Evolutionary conservation across 257 asterid species (phyloP).

Genomic region (Przewalskia tangutica): DNA sequence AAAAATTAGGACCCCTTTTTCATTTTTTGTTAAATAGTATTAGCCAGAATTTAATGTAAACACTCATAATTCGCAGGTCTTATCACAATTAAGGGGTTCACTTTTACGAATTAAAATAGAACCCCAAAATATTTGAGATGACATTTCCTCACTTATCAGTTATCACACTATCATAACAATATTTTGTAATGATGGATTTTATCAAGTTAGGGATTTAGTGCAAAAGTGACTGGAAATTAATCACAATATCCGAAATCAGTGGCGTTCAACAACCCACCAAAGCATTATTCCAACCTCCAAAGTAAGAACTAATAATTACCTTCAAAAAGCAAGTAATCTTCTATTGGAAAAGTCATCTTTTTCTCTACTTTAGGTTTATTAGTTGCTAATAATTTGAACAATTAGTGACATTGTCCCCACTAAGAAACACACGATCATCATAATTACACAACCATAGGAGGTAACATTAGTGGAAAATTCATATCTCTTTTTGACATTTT

Average conservation of each 20-base stretch:
- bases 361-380: conserved; percentile 11
- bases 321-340: conserved; percentile 12
- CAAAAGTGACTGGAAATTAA: neutral
- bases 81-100: no score
- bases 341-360: conserved; percentile 4
- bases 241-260: conserved; percentile 30
- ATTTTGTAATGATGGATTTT: conserved; percentile 1
- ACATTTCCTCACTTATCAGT: no score
- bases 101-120: no score
- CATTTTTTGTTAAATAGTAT: no score
- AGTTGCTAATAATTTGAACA: conserved; percentile 15
- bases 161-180: neutral
- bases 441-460: conserved; percentile 22
- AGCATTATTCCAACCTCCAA: conserved; percentile 3
- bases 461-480: neutral
- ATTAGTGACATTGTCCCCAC: neutral
- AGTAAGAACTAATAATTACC: neutral
- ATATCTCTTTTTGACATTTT: neutral
- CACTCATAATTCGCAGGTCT: no score
- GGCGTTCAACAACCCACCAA: conserved; percentile 39
- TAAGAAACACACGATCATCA: conserved; percentile 9
- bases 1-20: no score
- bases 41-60: no score
- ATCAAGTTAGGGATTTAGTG: neutral
- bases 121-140: no score